Conservation (phyloP, 1,284 basidiomycete genomes). For the Sanghuangporus baumii region DNA sequence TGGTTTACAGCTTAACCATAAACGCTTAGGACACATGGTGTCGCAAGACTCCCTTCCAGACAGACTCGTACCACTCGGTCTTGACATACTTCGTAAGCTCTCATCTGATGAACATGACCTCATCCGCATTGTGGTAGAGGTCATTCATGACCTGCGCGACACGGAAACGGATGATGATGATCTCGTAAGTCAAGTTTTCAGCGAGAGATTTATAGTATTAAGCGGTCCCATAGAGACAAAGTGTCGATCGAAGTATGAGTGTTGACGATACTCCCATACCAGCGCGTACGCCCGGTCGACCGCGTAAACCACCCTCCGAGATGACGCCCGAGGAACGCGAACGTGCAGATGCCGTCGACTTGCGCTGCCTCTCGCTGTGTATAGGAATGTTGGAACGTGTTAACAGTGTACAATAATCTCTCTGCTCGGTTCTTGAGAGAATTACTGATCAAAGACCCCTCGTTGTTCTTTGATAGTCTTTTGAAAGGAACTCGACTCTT, state of each 20-base stretch:
- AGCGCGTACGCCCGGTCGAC: conserved; percentile 24
- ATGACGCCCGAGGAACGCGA: conserved; percentile 55
- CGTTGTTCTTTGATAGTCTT: conserved; percentile 43
- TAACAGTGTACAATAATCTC: conserved; percentile 58
- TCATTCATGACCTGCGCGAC: conserved; percentile 83
- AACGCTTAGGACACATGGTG: conserved; percentile 71
- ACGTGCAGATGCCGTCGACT: conserved; percentile 65
- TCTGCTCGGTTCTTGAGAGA: background rate
- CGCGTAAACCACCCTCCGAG: conserved; percentile 40
- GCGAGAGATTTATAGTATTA: background rate
- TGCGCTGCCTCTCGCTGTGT: conserved; percentile 84
- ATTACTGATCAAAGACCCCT: conserved; percentile 3
- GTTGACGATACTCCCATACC: conserved; percentile 31
- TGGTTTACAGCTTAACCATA: background rate
- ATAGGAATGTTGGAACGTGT: conserved; percentile 91
- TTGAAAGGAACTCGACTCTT: conserved; percentile 61
- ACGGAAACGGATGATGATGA: conserved; percentile 46
- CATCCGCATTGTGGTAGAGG: conserved; percentile 91
- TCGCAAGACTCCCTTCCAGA: conserved; percentile 78
- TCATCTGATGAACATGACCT: conserved; percentile 85
- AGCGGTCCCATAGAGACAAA: conserved; percentile 13
- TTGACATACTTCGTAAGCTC: conserved; percentile 86
- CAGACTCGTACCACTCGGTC: conserved; percentile 70
- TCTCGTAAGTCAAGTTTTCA: conserved; percentile 19
- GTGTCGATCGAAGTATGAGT: conserved; percentile 30